Conservation (phyloP, 2,329 filamentous ascomycete genomes). For the Mycosphaerella sp. region DNA sequence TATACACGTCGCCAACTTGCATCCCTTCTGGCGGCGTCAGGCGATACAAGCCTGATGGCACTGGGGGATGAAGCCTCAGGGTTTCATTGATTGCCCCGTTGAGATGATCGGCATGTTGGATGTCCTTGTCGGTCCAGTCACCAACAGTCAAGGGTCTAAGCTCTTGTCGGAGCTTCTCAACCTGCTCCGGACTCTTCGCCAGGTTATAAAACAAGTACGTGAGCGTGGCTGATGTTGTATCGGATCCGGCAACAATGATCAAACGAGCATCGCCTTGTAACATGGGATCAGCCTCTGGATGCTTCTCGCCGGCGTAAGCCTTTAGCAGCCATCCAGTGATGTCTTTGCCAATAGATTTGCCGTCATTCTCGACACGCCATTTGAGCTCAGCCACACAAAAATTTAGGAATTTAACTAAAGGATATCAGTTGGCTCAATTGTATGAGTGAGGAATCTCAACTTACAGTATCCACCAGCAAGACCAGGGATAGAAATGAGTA, state of each 20-base stretch:
- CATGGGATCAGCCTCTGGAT: slow-evolving; percentile 26
- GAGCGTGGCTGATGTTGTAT: slow-evolving; percentile 40
- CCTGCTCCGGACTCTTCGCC: slow-evolving; percentile 27
- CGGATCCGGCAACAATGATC: slow-evolving; percentile 38
- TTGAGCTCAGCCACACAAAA: slow-evolving; percentile 35
- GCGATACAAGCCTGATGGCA: slow-evolving; percentile 34
- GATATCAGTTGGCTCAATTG: neutral
- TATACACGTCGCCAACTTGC: slow-evolving; percentile 32
- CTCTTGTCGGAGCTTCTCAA: slow-evolving; percentile 34
- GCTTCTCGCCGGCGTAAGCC: slow-evolving; percentile 23
- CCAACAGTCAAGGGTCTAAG: slow-evolving; percentile 24
- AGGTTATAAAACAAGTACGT: slow-evolving; percentile 40
- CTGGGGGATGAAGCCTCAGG: slow-evolving; percentile 38
- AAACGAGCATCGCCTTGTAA: slow-evolving; percentile 26
- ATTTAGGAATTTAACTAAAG: slow-evolving; percentile 30
- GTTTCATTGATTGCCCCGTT: slow-evolving; percentile 41
- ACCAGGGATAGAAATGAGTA: slow-evolving; percentile 33
- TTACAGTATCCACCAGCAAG: slow-evolving; percentile 28
- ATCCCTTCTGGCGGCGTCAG: slow-evolving; percentile 36
- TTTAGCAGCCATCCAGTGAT: slow-evolving; percentile 32
- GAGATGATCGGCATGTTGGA: slow-evolving; percentile 30
- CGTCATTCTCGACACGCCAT: slow-evolving; percentile 28
- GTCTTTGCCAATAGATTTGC: slow-evolving; percentile 18
- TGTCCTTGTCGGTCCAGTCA: slow-evolving; percentile 23
- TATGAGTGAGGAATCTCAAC: neutral